Percentiles rank a stretch among this genome's conserved stretches.
phyloP scores from a whole-genome alignment of 768 basidiomycete genomes.

The Saitozyma podzolica region DNA sequence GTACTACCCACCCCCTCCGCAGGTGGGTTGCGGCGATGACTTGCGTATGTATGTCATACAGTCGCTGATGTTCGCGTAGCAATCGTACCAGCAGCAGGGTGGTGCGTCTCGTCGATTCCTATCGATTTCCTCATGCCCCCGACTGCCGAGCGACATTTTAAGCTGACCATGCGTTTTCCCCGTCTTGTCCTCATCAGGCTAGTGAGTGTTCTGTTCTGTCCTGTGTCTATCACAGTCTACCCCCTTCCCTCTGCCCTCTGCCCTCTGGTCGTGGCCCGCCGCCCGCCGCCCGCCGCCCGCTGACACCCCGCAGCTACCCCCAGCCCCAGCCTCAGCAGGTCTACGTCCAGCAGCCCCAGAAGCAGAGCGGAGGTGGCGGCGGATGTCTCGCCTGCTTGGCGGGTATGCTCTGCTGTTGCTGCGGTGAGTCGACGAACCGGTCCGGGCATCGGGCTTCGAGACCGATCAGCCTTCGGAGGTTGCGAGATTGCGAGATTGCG shows the following conservation, averaged over 20 bases:
- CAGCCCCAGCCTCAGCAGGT: conserved; percentile 76
- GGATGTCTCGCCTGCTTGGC: conserved; percentile 62
- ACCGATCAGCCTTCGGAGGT: no score
- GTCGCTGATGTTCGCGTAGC: conserved; percentile 10
- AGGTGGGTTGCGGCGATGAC: neutral
- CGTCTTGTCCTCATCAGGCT: conserved; percentile 22
- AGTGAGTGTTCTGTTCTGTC: conserved; percentile 23
- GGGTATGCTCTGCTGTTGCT: conserved; percentile 28
- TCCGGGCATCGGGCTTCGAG: neutral
- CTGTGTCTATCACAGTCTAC: neutral
- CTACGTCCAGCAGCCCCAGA: conserved; percentile 63
- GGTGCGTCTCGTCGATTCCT: conserved; percentile 17
- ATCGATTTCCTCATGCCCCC: no score
- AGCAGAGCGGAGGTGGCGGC: conserved; percentile 59
- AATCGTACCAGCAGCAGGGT: conserved; percentile 41
- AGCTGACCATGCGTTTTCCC: neutral
- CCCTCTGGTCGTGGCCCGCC: neutral
- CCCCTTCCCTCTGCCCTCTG: neutral
- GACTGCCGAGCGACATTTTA: neutral
- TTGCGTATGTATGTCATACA: neutral
- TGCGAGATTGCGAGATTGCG: no score
- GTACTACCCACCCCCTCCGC: conserved; percentile 36
- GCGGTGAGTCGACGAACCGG: conserved; percentile 11
- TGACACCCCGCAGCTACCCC: conserved; percentile 52
- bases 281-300: neutral